Conservation (phyloP, 192 early-diverging fungal genomes). For the Backusella psychrophila region DNA sequence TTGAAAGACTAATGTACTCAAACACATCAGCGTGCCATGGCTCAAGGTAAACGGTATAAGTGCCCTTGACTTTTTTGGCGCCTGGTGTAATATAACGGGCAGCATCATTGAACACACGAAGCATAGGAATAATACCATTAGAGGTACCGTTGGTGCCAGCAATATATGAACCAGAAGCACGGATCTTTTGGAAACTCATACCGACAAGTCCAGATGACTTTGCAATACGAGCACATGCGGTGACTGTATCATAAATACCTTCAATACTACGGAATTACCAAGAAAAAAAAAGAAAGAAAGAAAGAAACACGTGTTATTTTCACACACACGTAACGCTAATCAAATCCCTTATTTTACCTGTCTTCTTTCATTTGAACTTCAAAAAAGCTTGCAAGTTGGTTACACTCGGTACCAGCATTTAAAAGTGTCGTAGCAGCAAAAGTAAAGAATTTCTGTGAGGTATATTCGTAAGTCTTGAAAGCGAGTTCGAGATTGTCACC, state of each 20-base stretch:
- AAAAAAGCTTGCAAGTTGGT: slow-evolving; percentile 93
- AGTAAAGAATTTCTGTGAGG: slow-evolving; percentile 93
- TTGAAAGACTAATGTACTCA: slow-evolving; percentile 89
- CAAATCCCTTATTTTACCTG: slow-evolving; percentile 3
- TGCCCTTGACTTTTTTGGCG: slow-evolving; percentile 93
- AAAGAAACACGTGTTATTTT: background rate
- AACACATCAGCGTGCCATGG: slow-evolving; percentile 98
- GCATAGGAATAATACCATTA: slow-evolving; percentile 96
- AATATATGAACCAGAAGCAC: slow-evolving; percentile 91
- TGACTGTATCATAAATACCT: slow-evolving; percentile 96
- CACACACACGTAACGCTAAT: background rate
- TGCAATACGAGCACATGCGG: slow-evolving; percentile 92
- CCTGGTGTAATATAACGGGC: slow-evolving; percentile 97
- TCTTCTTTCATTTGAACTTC: slow-evolving; percentile 93
- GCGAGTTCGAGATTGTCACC: slow-evolving; percentile 84
- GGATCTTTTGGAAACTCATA: slow-evolving; percentile 94
- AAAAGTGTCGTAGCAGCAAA: slow-evolving; percentile 97
- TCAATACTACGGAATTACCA: slow-evolving; percentile 61
- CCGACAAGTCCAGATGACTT: slow-evolving; percentile 96
- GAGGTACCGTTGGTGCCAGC: slow-evolving; percentile 96
- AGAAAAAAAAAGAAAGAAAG: too few species aligned
- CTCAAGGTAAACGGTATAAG: slow-evolving; percentile 96
- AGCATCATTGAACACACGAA: slow-evolving; percentile 96
- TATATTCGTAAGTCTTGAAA: slow-evolving; percentile 88
- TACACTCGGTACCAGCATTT: slow-evolving; percentile 93